Base-by-base conservation (phyloP, 208 protist species). In the Balamuthia mandrillaris region DNA sequence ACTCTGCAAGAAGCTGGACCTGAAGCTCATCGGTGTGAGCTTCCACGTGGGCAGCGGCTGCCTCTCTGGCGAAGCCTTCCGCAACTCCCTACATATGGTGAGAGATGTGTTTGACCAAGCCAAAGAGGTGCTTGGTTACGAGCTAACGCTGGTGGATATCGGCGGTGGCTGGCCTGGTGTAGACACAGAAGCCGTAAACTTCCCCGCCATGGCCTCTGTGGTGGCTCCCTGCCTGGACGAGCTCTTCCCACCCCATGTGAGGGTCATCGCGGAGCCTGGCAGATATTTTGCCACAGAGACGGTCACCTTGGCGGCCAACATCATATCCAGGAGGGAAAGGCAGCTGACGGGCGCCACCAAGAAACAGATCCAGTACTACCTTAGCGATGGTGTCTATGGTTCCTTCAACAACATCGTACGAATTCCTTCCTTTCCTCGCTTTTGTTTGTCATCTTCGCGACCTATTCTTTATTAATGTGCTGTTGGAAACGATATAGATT, bases 1-100 rank as follows among this genome's bases (percentile, higher is more conserved):
- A 56, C 63, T 24, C 29, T 52, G 63, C 63, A 49, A 82, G 5
- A 84, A 91, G 65, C 77, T 85, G 29, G 29, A 24, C 9, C 72
- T 42, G 31, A 79, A 95, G 21, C 79, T 92, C 14, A 88, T 93
- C n/a, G 95, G 95, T 77, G 87, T 97, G 33, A 90, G 75, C 87
- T 97, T 96, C 92, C 95, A 97, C 86, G 94, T 96, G 21, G 95
- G 95, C 45, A 91, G 82, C 66, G 93, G 94, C 41, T 96, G 93
- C 85, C 68, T 63, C 44, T 86, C 86, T 16, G 51, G 91, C 16
- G 33, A 84, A n/a, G 85, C 93, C 21, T 96, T 91, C 39, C 78
- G 49, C 24, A 65, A 89, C 33, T 93, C 95, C 4, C 52, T 96
- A 3, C 33, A 1, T 0, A 61, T 85, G 6, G 93, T 92, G 35